Percentiles rank a stretch among this genome's conserved stretches.
Conservation (phyloP, 2,329 filamentous ascomycete genomes). For the Fusarium austroafricanum region DNA sequence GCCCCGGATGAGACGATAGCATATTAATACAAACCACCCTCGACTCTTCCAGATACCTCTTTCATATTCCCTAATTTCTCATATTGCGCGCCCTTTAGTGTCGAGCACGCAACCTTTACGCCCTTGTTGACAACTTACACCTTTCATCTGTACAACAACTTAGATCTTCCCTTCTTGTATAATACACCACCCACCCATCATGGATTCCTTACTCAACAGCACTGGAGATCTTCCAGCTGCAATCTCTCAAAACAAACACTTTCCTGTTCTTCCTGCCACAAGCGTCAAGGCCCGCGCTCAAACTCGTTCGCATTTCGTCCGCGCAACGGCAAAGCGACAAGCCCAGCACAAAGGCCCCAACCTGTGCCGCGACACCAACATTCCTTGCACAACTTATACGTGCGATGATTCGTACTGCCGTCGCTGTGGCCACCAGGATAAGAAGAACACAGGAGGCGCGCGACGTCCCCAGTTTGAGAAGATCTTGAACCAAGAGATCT, state of each 20-base stretch:
- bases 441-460: conserved; percentile 12
- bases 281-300: conserved; percentile 27
- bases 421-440: conserved; percentile 32
- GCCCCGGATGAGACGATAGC: conserved; percentile 42
- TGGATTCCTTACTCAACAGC: conserved; percentile 40
- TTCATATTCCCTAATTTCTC: conserved; percentile 25
- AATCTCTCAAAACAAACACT: conserved; percentile 36
- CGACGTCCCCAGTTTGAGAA: conserved; percentile 42
- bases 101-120: conserved; percentile 44
- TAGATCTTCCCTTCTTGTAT: conserved; percentile 8
- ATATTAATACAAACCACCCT: conserved; percentile 37
- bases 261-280: conserved; percentile 20
- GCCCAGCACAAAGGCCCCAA: conserved; percentile 33
- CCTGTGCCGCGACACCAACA: conserved; percentile 40
- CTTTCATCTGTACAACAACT: conserved; percentile 15
- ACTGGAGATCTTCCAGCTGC: conserved; percentile 38
- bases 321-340: conserved; percentile 49
- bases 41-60: conserved; percentile 40
- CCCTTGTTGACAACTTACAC: conserved; percentile 40
- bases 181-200: conserved; percentile 21
- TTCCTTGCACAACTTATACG: conserved; percentile 33
- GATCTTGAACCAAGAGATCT: conserved; percentile 31
- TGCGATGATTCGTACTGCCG: conserved; percentile 12
- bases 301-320: conserved; percentile 48
- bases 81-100: conserved; percentile 34